Evolutionary conservation across 441 rosid species (phyloP).

Genomic region (Eutrema salsugineum): DNA sequence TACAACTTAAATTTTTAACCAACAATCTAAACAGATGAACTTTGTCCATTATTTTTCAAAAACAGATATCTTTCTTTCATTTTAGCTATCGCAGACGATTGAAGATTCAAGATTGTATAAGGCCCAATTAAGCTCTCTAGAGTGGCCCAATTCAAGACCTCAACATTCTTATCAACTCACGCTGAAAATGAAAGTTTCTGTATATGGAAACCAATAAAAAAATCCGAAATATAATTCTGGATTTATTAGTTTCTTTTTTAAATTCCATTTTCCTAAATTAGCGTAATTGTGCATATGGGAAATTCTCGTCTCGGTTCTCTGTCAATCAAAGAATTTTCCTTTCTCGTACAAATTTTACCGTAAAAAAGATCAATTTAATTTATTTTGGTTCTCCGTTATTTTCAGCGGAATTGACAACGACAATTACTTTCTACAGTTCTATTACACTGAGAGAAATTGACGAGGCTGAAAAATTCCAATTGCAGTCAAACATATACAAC

Average conservation of each 20-base stretch:
- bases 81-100: neutral
- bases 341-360: neutral
- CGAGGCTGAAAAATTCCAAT: neutral
- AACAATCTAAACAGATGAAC: neutral
- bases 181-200: neutral
- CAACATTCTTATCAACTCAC: neutral
- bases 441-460: neutral
- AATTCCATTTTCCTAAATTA: neutral
- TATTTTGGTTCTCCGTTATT: neutral
- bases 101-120: neutral
- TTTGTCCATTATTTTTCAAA: too few species aligned
- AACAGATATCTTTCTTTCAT: neutral
- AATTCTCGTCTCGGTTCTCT: neutral
- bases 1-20: too few species aligned
- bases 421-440: neutral
- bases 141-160: neutral
- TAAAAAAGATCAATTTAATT: neutral
- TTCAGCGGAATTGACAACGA: neutral
- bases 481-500: constrained; percentile 19
- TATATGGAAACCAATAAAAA: neutral
- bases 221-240: neutral
- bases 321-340: neutral
- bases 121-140: neutral
- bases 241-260: neutral
- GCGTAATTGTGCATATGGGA: neutral